Percentiles rank a stretch among this genome's conserved stretches.
Evolutionary conservation across 352 stramenopile genomes (phyloP).

Genomic region (Globisporangium alternatum): DNA sequence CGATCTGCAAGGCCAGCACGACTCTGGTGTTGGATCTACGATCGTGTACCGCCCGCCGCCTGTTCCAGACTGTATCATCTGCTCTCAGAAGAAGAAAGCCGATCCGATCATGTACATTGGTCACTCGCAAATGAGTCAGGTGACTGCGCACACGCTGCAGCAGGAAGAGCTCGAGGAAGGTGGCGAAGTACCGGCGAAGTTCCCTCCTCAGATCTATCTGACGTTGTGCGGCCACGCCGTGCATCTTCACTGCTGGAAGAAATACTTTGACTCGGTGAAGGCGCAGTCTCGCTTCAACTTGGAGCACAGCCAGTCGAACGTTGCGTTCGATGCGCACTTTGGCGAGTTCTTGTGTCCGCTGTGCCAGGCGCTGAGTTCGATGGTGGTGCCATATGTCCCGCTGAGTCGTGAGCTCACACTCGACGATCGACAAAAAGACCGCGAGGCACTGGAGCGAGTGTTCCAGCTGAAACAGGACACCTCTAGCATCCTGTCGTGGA

Average conservation of each 20-base stretch:
- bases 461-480: constrained; percentile 79
- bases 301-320: constrained; percentile 73
- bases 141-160: constrained; percentile 48
- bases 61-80: constrained; percentile 82
- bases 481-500: constrained; percentile 55
- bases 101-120: constrained; percentile 87
- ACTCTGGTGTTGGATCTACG: constrained; percentile 18
- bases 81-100: constrained; percentile 78
- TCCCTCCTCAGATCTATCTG: constrained; percentile 67
- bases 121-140: constrained; percentile 68
- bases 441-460: constrained; percentile 64
- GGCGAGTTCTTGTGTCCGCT: constrained; percentile 90
- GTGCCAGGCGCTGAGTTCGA: constrained; percentile 90
- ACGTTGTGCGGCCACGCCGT: constrained; percentile 89
- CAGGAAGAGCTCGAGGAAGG: constrained; percentile 34
- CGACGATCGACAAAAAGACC: constrained; percentile 50
- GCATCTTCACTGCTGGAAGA: constrained; percentile 85
- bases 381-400: constrained; percentile 80
- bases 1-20: not conserved
- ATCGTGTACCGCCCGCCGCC: constrained; percentile 67
- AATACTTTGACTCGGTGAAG: constrained; percentile 87
- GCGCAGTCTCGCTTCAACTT: constrained; percentile 68
- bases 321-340: constrained; percentile 82
- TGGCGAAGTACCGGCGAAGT: constrained; percentile 19
- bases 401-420: constrained; percentile 54